These are phyloP conservation scores for Trypanosoma avium DNA, from an alignment of 208 protist species.

Conservation along the genomic window DNA sequence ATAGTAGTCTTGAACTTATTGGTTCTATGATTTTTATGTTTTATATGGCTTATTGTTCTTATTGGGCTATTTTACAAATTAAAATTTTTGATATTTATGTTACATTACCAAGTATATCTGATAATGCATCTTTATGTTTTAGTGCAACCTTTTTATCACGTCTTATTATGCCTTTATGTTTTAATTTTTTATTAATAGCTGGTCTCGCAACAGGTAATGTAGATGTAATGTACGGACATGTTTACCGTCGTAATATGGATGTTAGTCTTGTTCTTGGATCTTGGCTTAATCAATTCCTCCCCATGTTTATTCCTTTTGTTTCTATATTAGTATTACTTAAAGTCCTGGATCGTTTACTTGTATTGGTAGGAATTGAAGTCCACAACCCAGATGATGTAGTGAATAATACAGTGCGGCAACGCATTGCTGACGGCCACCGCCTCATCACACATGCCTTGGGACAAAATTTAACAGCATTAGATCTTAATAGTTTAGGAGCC, in stretches of 20 bases:
- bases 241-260: constrained; percentile 90
- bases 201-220: constrained; percentile 48
- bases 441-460: constrained; percentile 75
- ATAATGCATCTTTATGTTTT: constrained; percentile 90
- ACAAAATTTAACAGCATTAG: constrained; percentile 49
- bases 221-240: constrained; percentile 87
- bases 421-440: constrained; percentile 74
- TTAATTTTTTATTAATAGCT: constrained; percentile 87
- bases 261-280: constrained; percentile 71
- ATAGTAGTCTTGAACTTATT: constrained; percentile 66
- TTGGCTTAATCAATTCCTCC: constrained; percentile 82
- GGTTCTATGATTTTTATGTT: constrained; percentile 86
- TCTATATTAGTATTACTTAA: constrained; percentile 68
- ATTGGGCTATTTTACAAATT: constrained; percentile 90
- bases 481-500: constrained; percentile 23
- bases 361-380: constrained; percentile 73
- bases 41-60: constrained; percentile 91
- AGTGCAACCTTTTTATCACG: constrained; percentile 85
- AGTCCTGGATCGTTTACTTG: constrained; percentile 60
- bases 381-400: constrained; percentile 77
- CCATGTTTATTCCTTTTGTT: constrained; percentile 88
- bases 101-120: constrained; percentile 83
- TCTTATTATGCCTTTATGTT: constrained; percentile 91
- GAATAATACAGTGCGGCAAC: constrained; percentile 65
- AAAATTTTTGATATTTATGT: constrained; percentile 91